Base-by-base conservation (phyloP, 192 early-diverging fungal species). In the Entomortierella beljakovae region DNA sequence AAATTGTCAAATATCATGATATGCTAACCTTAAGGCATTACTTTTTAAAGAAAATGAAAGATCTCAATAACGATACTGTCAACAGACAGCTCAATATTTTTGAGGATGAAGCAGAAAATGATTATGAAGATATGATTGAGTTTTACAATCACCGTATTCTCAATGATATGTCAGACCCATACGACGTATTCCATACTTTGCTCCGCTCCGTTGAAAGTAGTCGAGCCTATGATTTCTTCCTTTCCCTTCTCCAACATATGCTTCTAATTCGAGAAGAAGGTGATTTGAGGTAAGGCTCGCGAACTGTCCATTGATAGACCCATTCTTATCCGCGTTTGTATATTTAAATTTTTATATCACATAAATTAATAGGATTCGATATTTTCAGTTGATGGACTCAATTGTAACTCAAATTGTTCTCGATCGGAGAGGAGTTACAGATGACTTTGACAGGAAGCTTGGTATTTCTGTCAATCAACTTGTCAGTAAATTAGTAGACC, bases 331-430 rank as follows among this genome's bases (percentile, higher is more conserved):
- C 18, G 9, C 10, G 16, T 52, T 52, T 68, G 42, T 56, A 31
- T 57, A 16, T 71, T 51, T 38, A 16, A 23, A 23, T 1, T 40
- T 40, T 40, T 5, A 42, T 26, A 25, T 0, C 29, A 7, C 2
- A 28, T n/a, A 26, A 25, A 37, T 18, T 38, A 18, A 22, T 66
- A 91, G 90, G 71, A 88, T 87, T n/a, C 86, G 91, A 16, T 93
- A 94, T 69, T 91, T 91, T 67, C 93, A 93, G 69, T 75, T 94
- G n/a, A 83, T 95, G 20, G 92, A 95, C 74, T 83, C 90, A 51
- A 82, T 93, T 22, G 81, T 92, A 31, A 91, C 93, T 2, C 90
- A 95, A 64, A 85, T 95, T 1, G 92, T 95, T 37, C 85, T 93
- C 62, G 92, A 95, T 56, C 85, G 92, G 22, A 88, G 88, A 67